phyloP scores from a whole-genome alignment of 169 alveolate species.

The Amoebophrya sp. region DNA sequence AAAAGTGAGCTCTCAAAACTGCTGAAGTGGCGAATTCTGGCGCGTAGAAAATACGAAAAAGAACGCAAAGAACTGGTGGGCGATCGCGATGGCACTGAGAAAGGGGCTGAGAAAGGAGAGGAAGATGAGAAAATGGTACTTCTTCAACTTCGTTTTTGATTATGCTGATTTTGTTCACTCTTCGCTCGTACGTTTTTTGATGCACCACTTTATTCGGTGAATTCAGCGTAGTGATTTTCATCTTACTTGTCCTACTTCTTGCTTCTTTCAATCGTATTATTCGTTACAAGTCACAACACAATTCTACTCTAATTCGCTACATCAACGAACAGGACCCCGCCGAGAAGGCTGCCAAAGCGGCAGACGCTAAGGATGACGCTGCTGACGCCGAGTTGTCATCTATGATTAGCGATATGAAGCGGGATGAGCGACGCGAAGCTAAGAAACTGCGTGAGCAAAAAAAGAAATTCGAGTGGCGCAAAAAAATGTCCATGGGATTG shows the following conservation, averaged over 20 bases:
- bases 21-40: slow-evolving; percentile 74
- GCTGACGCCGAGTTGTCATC: neutral
- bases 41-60: slow-evolving; percentile 25
- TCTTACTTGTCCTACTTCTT: too few species aligned
- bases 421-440: neutral
- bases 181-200: neutral
- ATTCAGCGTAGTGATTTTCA: too few species aligned
- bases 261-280: too few species aligned
- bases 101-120: slow-evolving; percentile 41
- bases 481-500: slow-evolving; percentile 35
- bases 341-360: too few species aligned
- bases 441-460: neutral
- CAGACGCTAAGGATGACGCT: neutral
- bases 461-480: slow-evolving; percentile 34
- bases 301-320: too few species aligned
- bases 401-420: neutral
- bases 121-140: slow-evolving; percentile 47
- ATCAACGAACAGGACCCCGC: too few species aligned
- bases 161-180: neutral
- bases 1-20: slow-evolving; percentile 67
- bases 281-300: too few species aligned
- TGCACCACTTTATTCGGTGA: too few species aligned
- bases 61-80: neutral
- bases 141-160: neutral
- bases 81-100: slow-evolving; percentile 44